Base-by-base conservation (phyloP, 306 rosid species). In the Cucumis sativus region DNA sequence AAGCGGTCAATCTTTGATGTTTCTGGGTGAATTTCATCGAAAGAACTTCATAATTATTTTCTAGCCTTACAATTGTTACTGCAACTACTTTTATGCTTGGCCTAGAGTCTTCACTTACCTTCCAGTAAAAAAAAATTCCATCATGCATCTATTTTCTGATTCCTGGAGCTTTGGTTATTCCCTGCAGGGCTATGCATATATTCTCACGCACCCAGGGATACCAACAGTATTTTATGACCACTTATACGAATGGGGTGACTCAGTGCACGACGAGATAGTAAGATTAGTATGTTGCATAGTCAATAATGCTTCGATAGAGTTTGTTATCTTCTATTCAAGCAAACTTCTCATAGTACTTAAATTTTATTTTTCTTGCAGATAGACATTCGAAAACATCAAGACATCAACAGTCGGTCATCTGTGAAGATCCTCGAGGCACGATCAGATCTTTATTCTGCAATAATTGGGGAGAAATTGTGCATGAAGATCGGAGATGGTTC, bases 151-250 rank as follows among this genome's bases (percentile, higher is more conserved):
- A 30, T 37, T 75, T 43, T 76, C 23, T 60, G 23, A 14, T 39
- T 45, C 13, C 66, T 60, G 10, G 58, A 76, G 40, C 56, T 62
- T 52, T 66, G 7, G 72, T 9, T 66, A 16, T 28, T 52, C 30
- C 55, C 39, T 63, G 67, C 89, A 94, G 98, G 98, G 98, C 18
- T 94, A 94, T 82, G 86, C 97, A 51, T 94, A 94, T 77, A 87
- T 91, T 79, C 85, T 94, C 77, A 94, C 94, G 20, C 98, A 94
- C 87, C 97, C 98, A 0, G 98, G 98, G 79, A 88, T 84, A 60
- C 98, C 98, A n/a, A 74, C 92, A 15, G 91, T 94, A 76, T 94
- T 94, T 83, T 94, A 91, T 76, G 98, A 94, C 78, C 98, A 94
- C 85, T 91, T 91, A 12, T 91, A 77, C 77, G 97, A 91, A 59